Evolutionary conservation across 148 eudicot genomes (phyloP), one percentile per base, ranked within the genome.

Genomic region (Camellia japonica): DNA sequence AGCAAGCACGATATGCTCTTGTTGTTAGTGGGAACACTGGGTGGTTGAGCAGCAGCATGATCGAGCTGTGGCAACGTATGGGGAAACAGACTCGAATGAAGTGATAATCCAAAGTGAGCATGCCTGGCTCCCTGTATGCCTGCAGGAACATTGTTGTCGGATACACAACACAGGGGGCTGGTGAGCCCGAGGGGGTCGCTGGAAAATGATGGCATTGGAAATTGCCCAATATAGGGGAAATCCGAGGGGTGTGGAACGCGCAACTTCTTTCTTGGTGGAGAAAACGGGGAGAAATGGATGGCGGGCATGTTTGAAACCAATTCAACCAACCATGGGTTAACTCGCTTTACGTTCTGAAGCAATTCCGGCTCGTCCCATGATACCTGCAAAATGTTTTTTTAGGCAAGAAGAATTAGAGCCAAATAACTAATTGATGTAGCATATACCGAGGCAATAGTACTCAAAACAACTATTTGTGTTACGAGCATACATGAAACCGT

Each of bases 121-220:
- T 91, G 94, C 94, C 94, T 91, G 94, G 91, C 89, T 91, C 94
- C 94, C 94, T 91, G 92, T 87, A 91, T 85, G 89, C 94, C 90
- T 78, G 90, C 88, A 69, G 86, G 73, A 76, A 79, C 38, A 30
- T 30, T 82, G 82, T 81, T 81, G 81, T 87, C 87, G 0, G 85
- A 49, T 70, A 74, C 76, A 81, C 82, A 81, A 81, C 89, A 84
- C 51, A 83, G 78, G 9, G 87, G 83, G 76, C 87, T 86, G 80
- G 79, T 86, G 80, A 90, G 84, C 78, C 84, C 82, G 62, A 86
- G 85, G 78, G 85, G 82, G 79, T 80, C 86, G 79, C 77, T 81
- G 62, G 79, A 70, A 51, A 83, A 73, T 49, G 88, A 56, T 42
- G 86, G 77, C 73, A 86, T 61, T 11, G 86, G 85, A 71, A 86